phyloP scores from a whole-genome alignment of 768 basidiomycete species.

The Rickenella mellea region DNA sequence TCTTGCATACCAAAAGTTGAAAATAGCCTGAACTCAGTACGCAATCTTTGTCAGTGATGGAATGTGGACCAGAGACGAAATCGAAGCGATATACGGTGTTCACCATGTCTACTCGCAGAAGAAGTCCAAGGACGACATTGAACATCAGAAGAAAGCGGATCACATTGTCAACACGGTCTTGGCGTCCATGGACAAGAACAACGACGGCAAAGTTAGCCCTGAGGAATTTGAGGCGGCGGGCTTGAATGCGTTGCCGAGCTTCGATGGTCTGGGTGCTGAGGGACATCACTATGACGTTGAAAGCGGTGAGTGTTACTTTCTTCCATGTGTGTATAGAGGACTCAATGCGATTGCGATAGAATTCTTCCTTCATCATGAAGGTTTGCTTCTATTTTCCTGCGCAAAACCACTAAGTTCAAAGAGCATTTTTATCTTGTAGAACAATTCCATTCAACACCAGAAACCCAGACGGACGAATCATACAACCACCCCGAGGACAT shows the following conservation, averaged over 20 bases:
- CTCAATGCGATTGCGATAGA: constrained; percentile 36
- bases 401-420: background rate
- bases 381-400: constrained; percentile 26
- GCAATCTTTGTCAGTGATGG: constrained; percentile 46
- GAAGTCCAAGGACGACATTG: constrained; percentile 73
- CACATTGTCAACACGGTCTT: constrained; percentile 67
- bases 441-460: constrained; percentile 89
- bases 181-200: constrained; percentile 57
- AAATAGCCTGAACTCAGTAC: too few species aligned
- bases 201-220: constrained; percentile 59
- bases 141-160: constrained; percentile 77
- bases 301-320: constrained; percentile 50
- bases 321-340: background rate
- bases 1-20: background rate
- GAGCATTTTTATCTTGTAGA: constrained; percentile 34
- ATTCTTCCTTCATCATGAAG: constrained; percentile 97
- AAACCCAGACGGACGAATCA: constrained; percentile 93
- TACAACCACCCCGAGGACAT: constrained; percentile 90
- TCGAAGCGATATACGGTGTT: constrained; percentile 93
- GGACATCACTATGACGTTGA: constrained; percentile 92
- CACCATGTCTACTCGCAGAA: constrained; percentile 86
- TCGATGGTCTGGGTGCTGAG: constrained; percentile 76
- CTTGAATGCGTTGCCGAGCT: constrained; percentile 70
- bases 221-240: constrained; percentile 70
- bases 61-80: constrained; percentile 74